Evolutionary conservation across 106 monocot genomes (phyloP).

Genomic region (Dioscorea zingiberensis): DNA sequence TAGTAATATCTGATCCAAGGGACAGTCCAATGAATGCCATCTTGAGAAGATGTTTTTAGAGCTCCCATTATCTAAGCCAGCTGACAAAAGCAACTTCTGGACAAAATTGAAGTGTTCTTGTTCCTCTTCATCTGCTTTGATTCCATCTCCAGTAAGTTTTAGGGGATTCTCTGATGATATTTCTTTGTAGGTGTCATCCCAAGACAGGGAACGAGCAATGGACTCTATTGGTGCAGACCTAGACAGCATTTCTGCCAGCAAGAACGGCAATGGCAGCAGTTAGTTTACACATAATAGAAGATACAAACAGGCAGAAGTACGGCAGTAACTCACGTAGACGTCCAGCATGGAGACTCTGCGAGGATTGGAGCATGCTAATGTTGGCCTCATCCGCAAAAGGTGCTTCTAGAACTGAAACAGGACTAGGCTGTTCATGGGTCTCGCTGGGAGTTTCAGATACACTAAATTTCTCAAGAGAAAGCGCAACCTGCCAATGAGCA

Average conservation of each 20-base stretch:
- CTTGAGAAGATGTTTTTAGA: constrained; percentile 21
- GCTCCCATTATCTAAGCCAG: constrained; percentile 39
- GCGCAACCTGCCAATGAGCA: constrained; percentile 25
- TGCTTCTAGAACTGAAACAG: constrained; percentile 35
- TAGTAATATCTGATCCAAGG: constrained; percentile 56
- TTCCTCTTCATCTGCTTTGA: constrained; percentile 31
- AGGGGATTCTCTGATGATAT: constrained; percentile 4
- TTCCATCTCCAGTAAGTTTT: constrained; percentile 17
- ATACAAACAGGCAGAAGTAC: background rate
- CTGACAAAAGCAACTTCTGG: constrained; percentile 48
- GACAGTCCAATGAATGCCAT: constrained; percentile 57
- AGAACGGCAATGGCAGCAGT: background rate
- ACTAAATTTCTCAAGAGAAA: constrained; percentile 29
- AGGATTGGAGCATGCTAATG: constrained; percentile 21
- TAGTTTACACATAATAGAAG: background rate
- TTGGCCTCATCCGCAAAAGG: constrained; percentile 29
- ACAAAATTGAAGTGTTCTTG: constrained; percentile 47
- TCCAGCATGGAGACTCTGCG: constrained; percentile 12
- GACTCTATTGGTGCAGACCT: constrained; percentile 62
- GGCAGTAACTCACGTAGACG: constrained; percentile 46
- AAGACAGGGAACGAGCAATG: constrained; percentile 52
- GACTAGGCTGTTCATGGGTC: constrained; percentile 42
- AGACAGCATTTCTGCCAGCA: constrained; percentile 39
- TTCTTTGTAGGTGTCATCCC: constrained; percentile 26
- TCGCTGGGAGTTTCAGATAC: constrained; percentile 13